These are phyloP conservation scores for Glycine soja DNA, from an alignment of 306 rosid genomes.

Conservation along the genomic window DNA sequence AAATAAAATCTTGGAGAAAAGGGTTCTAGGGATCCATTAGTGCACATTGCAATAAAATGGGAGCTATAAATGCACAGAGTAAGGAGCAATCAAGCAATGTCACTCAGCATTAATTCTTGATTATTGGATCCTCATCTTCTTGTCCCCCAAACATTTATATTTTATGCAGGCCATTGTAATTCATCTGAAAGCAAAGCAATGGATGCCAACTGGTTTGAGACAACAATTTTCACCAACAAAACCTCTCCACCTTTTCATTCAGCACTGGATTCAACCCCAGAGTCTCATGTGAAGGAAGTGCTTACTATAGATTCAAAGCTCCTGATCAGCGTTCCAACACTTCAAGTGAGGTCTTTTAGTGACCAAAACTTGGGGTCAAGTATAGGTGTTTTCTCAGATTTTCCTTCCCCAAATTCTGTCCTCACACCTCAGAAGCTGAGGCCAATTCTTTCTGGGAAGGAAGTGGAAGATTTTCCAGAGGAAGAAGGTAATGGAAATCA, in stretches of 20 bases:
- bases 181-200: constrained; percentile 37
- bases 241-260: constrained; percentile 34
- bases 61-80: constrained; percentile 11
- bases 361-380: constrained; percentile 51
- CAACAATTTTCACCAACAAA: constrained; percentile 48
- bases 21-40: not conserved
- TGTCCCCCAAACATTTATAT: no score
- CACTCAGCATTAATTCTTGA: constrained; percentile 9
- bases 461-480: constrained; percentile 45
- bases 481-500: constrained; percentile 19
- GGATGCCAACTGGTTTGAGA: constrained; percentile 71
- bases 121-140: not conserved
- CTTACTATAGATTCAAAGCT: constrained; percentile 35
- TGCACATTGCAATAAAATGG: constrained; percentile 33
- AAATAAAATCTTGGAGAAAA: no score
- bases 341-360: constrained; percentile 60
- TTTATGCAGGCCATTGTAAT: no score
- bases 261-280: constrained; percentile 5
- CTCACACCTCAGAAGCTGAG: constrained; percentile 53
- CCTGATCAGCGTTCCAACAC: constrained; percentile 42
- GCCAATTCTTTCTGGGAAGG: constrained; percentile 62
- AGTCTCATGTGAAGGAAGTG: not conserved
- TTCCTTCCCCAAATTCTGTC: constrained; percentile 54
- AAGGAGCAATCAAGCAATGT: constrained; percentile 24
- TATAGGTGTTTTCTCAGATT: constrained; percentile 41